These are phyloP conservation scores for Exophiala mesophila DNA, from an alignment of 2,329 filamentous ascomycete genomes.

Conservation along the genomic window DNA sequence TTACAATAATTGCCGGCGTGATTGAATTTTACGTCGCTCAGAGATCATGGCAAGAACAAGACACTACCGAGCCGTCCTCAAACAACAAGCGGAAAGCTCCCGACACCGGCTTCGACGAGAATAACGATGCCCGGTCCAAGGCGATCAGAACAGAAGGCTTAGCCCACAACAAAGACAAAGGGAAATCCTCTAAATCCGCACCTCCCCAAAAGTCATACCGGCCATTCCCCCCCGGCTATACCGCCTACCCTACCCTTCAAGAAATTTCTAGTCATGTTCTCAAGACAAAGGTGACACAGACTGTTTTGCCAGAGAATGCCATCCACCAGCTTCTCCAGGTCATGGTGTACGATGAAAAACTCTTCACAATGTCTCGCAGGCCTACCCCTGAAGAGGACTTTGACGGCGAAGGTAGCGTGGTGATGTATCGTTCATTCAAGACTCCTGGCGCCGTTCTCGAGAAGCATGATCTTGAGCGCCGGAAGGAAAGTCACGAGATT, in stretches of 20 bases:
- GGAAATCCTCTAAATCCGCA: constrained; percentile 30
- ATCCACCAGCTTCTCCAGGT: constrained; percentile 83
- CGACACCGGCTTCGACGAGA: constrained; percentile 28
- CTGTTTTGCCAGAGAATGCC: constrained; percentile 54
- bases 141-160: constrained; percentile 13
- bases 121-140: constrained; percentile 21
- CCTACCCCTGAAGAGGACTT: constrained; percentile 15
- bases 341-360: constrained; percentile 77
- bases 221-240: constrained; percentile 61
- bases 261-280: constrained; percentile 73
- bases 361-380: constrained; percentile 50
- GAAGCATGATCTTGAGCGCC: constrained; percentile 9
- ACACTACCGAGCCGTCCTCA: constrained; percentile 23
- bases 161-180: constrained; percentile 14
- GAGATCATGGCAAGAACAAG: constrained; percentile 58
- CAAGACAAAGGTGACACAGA: constrained; percentile 62
- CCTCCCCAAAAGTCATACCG: constrained; percentile 35
- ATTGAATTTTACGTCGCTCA: constrained; percentile 68
- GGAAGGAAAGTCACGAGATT: constrained; percentile 28
- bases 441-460: constrained; percentile 34
- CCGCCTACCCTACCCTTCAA: constrained; percentile 72
- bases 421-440: constrained; percentile 44
- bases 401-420: constrained; percentile 17
- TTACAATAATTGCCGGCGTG: constrained; percentile 58
- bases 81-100: constrained; percentile 39